A percentile compares a stretch with the other conserved stretches of the same genome.
Evolutionary conservation across 73 alveolate species (phyloP).

Genomic region (Breviolum minutum): DNA sequence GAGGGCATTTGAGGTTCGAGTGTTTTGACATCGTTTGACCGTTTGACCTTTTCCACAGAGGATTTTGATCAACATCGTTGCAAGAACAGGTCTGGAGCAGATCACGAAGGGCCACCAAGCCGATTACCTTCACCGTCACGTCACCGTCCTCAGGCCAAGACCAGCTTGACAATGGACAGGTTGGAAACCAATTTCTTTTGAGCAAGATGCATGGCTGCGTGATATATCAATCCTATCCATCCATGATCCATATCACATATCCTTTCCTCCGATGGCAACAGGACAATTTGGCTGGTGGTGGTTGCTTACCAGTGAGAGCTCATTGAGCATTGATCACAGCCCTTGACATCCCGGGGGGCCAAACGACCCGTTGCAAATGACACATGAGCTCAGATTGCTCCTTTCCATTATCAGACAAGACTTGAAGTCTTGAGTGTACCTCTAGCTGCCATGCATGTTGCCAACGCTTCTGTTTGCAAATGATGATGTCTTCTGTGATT

Average conservation of each 20-base stretch:
- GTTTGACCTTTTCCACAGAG: neutral
- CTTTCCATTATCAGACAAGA: too few species aligned
- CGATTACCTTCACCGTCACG: slow-evolving; percentile 44
- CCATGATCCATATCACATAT: too few species aligned
- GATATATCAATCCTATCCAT: too few species aligned
- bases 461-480: neutral
- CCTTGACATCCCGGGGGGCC: neutral
- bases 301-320: slow-evolving; percentile 73
- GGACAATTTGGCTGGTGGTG: slow-evolving; percentile 83
- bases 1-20: slow-evolving; percentile 43
- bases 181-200: too few species aligned
- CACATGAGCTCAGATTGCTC: too few species aligned
- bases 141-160: slow-evolving; percentile 51
- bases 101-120: neutral
- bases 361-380: too few species aligned
- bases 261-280: neutral
- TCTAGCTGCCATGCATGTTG: neutral
- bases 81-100: neutral
- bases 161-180: neutral
- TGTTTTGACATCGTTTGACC: neutral
- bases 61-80: neutral
- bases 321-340: neutral
- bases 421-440: neutral
- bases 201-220: too few species aligned
- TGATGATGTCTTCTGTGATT: neutral